phyloP scores from a whole-genome alignment of 2,329 filamentous ascomycete genomes.

The Xylaria sp. region DNA sequence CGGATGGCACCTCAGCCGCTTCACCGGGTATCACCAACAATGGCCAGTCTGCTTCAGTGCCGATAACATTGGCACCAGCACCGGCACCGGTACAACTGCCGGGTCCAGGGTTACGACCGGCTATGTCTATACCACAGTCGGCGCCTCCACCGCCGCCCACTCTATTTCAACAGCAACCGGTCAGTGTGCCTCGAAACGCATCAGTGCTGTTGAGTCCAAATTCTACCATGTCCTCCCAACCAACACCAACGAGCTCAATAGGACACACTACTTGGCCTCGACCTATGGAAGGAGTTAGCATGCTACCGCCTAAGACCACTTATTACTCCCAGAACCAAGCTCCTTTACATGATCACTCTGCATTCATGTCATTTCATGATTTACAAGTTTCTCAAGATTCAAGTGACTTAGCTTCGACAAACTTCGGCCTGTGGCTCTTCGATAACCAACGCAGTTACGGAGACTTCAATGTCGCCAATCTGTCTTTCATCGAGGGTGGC shows the following conservation, averaged over 20 bases:
- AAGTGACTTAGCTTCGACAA: slow-evolving; percentile 53
- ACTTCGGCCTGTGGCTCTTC: slow-evolving; percentile 64
- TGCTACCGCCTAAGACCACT: slow-evolving; percentile 53
- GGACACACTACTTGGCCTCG: slow-evolving; percentile 47
- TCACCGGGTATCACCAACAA: slow-evolving; percentile 38
- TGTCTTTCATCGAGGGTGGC: slow-evolving; percentile 61
- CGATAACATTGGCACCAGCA: slow-evolving; percentile 5
- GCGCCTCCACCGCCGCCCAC: slow-evolving; percentile 39
- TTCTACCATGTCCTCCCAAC: slow-evolving; percentile 48
- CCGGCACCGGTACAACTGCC: slow-evolving; percentile 17
- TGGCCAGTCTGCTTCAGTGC: slow-evolving; percentile 21
- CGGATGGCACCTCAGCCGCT: slow-evolving; percentile 44
- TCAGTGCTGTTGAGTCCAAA: slow-evolving; percentile 58
- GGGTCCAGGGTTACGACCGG: slow-evolving; percentile 8
- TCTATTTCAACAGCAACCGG: slow-evolving; percentile 44
- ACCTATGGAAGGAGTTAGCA: slow-evolving; percentile 51
- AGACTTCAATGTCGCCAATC: slow-evolving; percentile 56
- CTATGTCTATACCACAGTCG: slow-evolving; percentile 22
- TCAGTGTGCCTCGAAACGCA: slow-evolving; percentile 57
- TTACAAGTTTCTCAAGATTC: slow-evolving; percentile 50
- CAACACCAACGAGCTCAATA: slow-evolving; percentile 40
- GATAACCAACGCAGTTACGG: slow-evolving; percentile 55
- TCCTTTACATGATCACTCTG: slow-evolving; percentile 47
- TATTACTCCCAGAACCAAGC: slow-evolving; percentile 49
- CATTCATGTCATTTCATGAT: slow-evolving; percentile 50